Evolutionary conservation across 1,284 basidiomycete genomes (phyloP).

Genomic region (Cryptococcus sp.): DNA sequence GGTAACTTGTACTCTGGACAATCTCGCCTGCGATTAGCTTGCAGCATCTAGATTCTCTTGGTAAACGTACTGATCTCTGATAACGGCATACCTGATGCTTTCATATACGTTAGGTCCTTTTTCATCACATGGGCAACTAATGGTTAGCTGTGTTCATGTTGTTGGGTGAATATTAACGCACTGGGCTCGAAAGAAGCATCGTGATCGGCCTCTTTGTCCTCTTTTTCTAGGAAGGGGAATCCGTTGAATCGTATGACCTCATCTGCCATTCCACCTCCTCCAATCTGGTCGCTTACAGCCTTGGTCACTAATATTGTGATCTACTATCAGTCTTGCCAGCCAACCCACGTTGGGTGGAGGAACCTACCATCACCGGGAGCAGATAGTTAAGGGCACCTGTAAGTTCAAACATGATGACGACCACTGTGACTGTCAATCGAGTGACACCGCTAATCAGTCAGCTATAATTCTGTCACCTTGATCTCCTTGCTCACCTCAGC

Average conservation of each 20-base stretch:
- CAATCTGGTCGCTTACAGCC: conserved; percentile 92
- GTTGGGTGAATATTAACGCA: no score
- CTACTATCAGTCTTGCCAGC: conserved; percentile 49
- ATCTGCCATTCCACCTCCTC: conserved; percentile 90
- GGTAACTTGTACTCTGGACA: conserved; percentile 66
- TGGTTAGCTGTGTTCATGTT: neutral
- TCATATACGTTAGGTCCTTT: conserved; percentile 67
- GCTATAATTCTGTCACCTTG: neutral
- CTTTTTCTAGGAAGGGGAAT: conserved; percentile 83
- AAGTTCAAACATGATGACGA: conserved; percentile 99
- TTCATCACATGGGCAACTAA: conserved; percentile 91
- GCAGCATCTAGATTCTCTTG: neutral
- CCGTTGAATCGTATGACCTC: conserved; percentile 97
- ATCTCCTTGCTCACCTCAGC: conserved; percentile 59
- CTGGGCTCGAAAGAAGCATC: conserved; percentile 85
- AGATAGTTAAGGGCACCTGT: conserved; percentile 98
- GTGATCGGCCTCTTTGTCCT: conserved; percentile 87
- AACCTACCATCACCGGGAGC: conserved; percentile 87
- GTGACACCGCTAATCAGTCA: conserved; percentile 73
- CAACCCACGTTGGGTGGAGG: neutral
- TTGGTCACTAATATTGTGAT: conserved; percentile 95
- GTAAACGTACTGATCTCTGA: conserved; percentile 64
- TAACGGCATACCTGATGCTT: conserved; percentile 70
- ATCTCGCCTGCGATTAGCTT: conserved; percentile 56
- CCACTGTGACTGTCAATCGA: conserved; percentile 93